Base-by-base conservation (phyloP, 2,329 filamentous ascomycete species). In the Scopulariopsis brevicaulis region DNA sequence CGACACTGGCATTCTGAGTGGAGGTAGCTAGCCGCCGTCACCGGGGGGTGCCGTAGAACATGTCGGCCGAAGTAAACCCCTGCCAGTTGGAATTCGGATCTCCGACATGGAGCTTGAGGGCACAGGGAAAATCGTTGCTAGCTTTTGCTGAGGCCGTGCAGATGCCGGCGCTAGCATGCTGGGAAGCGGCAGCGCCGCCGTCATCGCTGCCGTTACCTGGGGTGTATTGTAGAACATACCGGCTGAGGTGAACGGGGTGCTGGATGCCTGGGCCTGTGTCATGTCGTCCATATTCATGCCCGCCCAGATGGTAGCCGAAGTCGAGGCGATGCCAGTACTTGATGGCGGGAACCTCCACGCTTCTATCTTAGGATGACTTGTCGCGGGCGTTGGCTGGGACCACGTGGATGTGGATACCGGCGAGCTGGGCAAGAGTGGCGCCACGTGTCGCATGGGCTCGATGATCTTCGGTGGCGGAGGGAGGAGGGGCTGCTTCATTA, bases 281-380 rank as follows among this genome's bases (percentile, higher is more conserved):
- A 87, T 79, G 60, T 92, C 86, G 69, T 80, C 83, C 74, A 95
- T 78, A 67, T 79, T 80, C 77, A 96, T 85, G 68, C 81, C 85
- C 61, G 86, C 82, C 92, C 92, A 96, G 70, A 93, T 82, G 55
- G 84, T 81, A 59, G 80, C 80, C 58, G 86, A 87, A 7, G 73
- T 74, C 37, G 88, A 86, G 48, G 87, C 84, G 56, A 89, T 83
- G 70, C 85, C 90, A 56, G 91, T 89, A 67, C 90, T 96, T 58
- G 93, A 96, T 54, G 92, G 89, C 58, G 96, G 78, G 64, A 96
- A 85, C 71, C 87, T 90, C 93, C 93, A 97, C 59, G 89, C 81
- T 61, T 97, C 91, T 60, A 96, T 84, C 6, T 83, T 82, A 51
- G 87, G 81, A 62, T 90, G 74, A 50, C 80, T 80, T 58, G 83